A percentile compares a stretch with the other conserved stretches of the same genome.
Evolutionary conservation across 2,329 filamentous ascomycete genomes (phyloP).

Genomic region (Xylaria sp.): DNA sequence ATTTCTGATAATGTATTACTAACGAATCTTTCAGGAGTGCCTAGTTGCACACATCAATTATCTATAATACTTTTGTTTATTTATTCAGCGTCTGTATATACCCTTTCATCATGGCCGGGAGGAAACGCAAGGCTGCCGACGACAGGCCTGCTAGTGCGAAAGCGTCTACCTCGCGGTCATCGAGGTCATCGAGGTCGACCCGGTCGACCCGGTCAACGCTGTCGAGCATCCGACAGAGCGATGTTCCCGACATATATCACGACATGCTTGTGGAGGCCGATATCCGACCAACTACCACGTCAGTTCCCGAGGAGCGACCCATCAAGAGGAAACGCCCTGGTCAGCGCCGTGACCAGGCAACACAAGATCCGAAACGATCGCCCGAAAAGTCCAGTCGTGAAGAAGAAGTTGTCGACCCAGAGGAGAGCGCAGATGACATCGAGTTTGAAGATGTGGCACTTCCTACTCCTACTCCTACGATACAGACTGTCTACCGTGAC

Average conservation of each 20-base stretch:
- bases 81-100: background rate
- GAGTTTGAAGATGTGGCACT: slow-evolving; percentile 63
- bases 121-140: slow-evolving; percentile 44
- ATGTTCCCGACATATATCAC: slow-evolving; percentile 56
- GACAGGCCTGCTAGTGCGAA: slow-evolving; percentile 34
- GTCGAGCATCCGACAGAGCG: slow-evolving; percentile 41
- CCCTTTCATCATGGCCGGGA: slow-evolving; percentile 43
- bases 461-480: slow-evolving; percentile 57
- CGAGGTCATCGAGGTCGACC: slow-evolving; percentile 43
- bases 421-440: slow-evolving; percentile 46
- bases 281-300: slow-evolving; percentile 47
- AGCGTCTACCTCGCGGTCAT: slow-evolving; percentile 38
- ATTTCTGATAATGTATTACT: background rate
- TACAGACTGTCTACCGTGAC: slow-evolving; percentile 63
- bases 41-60: background rate
- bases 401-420: background rate
- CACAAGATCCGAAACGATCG: slow-evolving; percentile 29
- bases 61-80: slow-evolving; percentile 1
- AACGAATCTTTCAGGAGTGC: background rate
- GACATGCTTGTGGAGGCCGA: slow-evolving; percentile 63
- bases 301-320: slow-evolving; percentile 52
- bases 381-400: slow-evolving; percentile 6
- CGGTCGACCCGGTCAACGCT: slow-evolving; percentile 45
- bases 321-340: slow-evolving; percentile 55
- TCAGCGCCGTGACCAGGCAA: slow-evolving; percentile 45